phyloP scores from a whole-genome alignment of 1,284 basidiomycete species.

The Pascua guehoae region DNA sequence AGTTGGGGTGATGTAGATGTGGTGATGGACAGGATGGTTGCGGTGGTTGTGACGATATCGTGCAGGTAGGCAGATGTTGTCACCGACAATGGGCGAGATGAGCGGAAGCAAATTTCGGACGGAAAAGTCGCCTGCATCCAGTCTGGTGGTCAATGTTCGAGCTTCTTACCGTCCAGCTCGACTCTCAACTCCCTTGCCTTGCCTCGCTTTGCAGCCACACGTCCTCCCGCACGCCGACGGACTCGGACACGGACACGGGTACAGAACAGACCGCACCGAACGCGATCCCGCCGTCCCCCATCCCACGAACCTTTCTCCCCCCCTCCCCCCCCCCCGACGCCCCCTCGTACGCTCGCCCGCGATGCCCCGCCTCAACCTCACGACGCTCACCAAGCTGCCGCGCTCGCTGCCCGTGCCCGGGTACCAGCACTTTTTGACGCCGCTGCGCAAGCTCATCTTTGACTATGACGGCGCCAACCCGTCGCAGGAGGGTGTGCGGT shows the following conservation, averaged over 20 bases:
- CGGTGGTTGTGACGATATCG: neutral
- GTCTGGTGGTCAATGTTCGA: too few relatives aligned
- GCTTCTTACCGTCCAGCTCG: too few relatives aligned
- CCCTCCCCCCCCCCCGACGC: neutral
- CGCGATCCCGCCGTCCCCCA: too few relatives aligned
- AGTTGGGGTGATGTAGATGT: too few relatives aligned
- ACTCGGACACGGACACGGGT: too few relatives aligned
- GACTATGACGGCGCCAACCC: conserved; percentile 44
- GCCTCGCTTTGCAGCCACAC: too few relatives aligned
- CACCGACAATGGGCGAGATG: neutral
- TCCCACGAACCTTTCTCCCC: neutral
- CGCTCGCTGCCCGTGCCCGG: conserved; percentile 40
- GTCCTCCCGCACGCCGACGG: too few relatives aligned
- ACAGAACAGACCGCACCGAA: too few relatives aligned
- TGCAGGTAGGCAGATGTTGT: neutral
- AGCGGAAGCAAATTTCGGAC: conserved; percentile 3
- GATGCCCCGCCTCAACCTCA: neutral
- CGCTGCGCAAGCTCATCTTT: conserved; percentile 44
- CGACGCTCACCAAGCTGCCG: conserved; percentile 1
- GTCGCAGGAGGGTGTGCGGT: conserved; percentile 41
- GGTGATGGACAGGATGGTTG: neutral
- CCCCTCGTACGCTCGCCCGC: neutral
- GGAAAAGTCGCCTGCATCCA: neutral
- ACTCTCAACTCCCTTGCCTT: too few relatives aligned
- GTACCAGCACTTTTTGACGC: conserved; percentile 44